Evolutionary conservation across 2,329 filamentous ascomycete species (phyloP), one percentile per base, ranked within the genome.

Genomic region (Pseudogymnoascus sp.): DNA sequence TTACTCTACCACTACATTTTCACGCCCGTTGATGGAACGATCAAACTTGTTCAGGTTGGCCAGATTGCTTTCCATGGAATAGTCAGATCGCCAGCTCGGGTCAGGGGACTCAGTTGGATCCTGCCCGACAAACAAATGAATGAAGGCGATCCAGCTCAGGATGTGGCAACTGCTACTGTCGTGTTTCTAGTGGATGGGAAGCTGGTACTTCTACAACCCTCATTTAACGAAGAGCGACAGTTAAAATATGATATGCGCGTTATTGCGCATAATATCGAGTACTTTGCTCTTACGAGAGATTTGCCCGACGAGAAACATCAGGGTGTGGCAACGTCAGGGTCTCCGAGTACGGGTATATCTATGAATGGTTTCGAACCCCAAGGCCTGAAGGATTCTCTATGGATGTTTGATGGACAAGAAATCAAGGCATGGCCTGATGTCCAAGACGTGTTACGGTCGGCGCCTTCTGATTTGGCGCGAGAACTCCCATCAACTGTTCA

Each of bases 221-320:
- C 91, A 0, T 80, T 91, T 4, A 92, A 90, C 60, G 89, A 90
- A 58, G 84, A 89, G 45, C 90, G 90, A 4, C 89, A 92, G 68
- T 81, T 97, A 60, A 97, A 97, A 77, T 99, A 99, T 72, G 93
- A 97, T 72, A 99, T 99, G 94, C 89, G 92, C 8, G 89, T 97
- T 64, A 89, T 99, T 71, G 92, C 92, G 11, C 91, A 97, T 70
- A 95, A 96, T 69, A 92, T 97, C 41, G 94, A 99, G 73, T 97
- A 94, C 70, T 97, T 96, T 73, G 88, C 88, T 61, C 85, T 94
- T 69, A 95, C 95, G 85, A 87, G 92, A 66, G 94, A 99, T 71
- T 90, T 95, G 69, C 85, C 85, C 5, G 49, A 55, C 3, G 49
- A 55, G 7, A 55, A 33, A 75, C 78, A 38, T 23, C 58, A 41